Conservation (phyloP, 1,284 basidiomycete genomes). For the Omphalotus olearius region DNA sequence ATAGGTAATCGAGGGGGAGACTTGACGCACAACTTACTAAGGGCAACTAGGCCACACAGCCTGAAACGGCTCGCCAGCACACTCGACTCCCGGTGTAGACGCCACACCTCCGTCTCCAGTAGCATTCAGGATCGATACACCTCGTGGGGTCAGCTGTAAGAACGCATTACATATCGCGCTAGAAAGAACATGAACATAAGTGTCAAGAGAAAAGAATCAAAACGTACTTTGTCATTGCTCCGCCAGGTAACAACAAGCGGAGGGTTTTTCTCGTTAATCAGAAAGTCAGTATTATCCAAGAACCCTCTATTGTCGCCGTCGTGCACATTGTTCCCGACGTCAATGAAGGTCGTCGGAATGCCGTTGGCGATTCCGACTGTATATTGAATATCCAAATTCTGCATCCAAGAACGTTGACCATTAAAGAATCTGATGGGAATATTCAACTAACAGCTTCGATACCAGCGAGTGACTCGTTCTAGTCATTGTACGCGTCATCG, state of each 20-base stretch:
- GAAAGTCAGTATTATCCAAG: conserved; percentile 2
- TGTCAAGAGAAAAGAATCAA: no score
- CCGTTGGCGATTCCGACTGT: conserved; percentile 26
- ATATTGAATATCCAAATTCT: conserved; percentile 25
- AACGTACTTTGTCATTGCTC: conserved; percentile 5
- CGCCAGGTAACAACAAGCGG: conserved; percentile 9
- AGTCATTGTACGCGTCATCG: conserved; percentile 41
- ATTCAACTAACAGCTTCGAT: conserved; percentile 28
- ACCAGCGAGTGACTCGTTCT: conserved; percentile 31
- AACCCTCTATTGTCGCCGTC: conserved; percentile 12
- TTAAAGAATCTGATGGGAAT: no score
- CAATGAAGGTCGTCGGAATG: conserved; percentile 18
- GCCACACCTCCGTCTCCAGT: conserved; percentile 49
- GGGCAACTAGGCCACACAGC: conserved; percentile 55
- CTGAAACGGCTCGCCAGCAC: conserved; percentile 48
- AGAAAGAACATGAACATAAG: neutral
- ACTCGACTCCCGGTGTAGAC: conserved; percentile 56
- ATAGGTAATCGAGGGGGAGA: neutral
- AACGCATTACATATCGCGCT: conserved; percentile 23
- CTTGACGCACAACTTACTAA: conserved; percentile 8
- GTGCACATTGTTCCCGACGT: conserved; percentile 12
- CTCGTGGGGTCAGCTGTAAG: conserved; percentile 8
- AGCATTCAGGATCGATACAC: conserved; percentile 6
- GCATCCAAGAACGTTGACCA: neutral
- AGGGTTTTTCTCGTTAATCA: conserved; percentile 5